Evolutionary conservation across 2,329 filamentous ascomycete genomes (phyloP), one percentile per base, ranked within the genome.

Genomic region (Coniochaeta prunicola): DNA sequence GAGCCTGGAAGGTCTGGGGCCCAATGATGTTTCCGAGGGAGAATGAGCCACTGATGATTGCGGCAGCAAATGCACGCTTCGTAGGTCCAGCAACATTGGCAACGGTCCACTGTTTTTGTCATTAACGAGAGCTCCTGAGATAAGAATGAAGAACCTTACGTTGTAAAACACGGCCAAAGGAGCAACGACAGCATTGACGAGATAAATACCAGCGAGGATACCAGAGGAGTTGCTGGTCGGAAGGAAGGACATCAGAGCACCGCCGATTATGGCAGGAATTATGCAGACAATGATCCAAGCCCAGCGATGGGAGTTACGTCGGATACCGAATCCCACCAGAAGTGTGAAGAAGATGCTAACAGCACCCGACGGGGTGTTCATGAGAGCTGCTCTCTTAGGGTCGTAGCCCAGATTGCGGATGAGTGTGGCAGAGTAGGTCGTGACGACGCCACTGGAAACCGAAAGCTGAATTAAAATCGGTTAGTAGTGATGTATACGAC

Each of bases 21-120:
- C 81, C 80, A 61, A 84, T 83, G 58, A 83, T 80, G 66, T 82
- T 84, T 17, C 79, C 80, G 4, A 81, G 67, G 0, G 78, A 78
- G 66, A 82, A 83, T 19, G 76, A 75, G 28, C 77, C 77, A 55
- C 76, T 76, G 62, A 82, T 73, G 56, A 80, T 67, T 19, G 78
- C 77, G 10, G 76, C 73, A 3, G 78, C 79, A 56, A 80, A 78
- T 12, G 78, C 75, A 28, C 79, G 76, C 69, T 82, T 83, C 4
- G 80, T 82, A 24, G 75, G 74, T 5, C 80, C 80, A 5, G 76
- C 77, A 53, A 81, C 70, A 66, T 83, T 83, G 59, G 78, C 77
- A 3, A 78, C 73, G 3, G 77, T 78, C 72, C 76, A 80, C 74
- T 75, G 60, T 1, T n/a, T 38, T n/a, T 38, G 36, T 38, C 4